Percentiles rank a stretch among this genome's conserved stretches.
These are phyloP conservation scores for Colletotrichum acutatum DNA, from an alignment of 2,329 filamentous ascomycete species.

Conservation along the genomic window DNA sequence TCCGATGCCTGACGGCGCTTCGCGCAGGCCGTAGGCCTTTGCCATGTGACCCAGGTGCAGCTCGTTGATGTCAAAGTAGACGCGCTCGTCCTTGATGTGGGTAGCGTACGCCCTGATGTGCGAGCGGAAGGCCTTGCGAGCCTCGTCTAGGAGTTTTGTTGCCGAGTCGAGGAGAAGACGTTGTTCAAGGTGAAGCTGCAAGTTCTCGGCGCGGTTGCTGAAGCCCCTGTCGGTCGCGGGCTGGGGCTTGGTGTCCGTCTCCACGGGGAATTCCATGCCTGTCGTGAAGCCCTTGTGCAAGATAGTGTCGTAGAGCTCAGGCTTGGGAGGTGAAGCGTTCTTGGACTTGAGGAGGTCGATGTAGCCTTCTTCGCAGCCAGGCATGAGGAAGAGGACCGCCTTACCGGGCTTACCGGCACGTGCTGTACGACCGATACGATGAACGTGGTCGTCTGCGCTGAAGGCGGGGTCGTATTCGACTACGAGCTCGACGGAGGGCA, in stretches of 20 bases:
- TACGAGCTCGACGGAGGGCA: conserved; percentile 94
- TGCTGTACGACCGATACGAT: conserved; percentile 93
- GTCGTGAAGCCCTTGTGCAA: conserved; percentile 74
- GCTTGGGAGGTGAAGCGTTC: conserved; percentile 55
- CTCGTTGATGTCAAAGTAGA: conserved; percentile 90
- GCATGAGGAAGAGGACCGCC: conserved; percentile 88
- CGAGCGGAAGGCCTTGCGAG: conserved; percentile 86
- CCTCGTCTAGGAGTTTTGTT: conserved; percentile 80
- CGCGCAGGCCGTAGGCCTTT: conserved; percentile 91
- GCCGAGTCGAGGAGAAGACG: conserved; percentile 54
- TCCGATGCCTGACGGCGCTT: conserved; percentile 86
- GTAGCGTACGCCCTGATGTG: conserved; percentile 96
- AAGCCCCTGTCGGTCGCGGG: conserved; percentile 57
- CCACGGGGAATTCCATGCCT: conserved; percentile 74
- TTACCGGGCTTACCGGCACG: conserved; percentile 90
- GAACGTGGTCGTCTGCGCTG: conserved; percentile 90
- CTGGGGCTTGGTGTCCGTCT: conserved; percentile 66
- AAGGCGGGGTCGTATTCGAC: conserved; percentile 98
- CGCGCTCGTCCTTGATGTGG: conserved; percentile 85
- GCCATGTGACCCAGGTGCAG: conserved; percentile 93
- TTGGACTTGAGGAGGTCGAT: conserved; percentile 72
- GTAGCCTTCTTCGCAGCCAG: conserved; percentile 93
- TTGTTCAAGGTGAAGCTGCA: conserved; percentile 71
- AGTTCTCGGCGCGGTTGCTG: conserved; percentile 60
- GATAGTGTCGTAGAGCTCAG: conserved; percentile 64